Base-by-base conservation (phyloP, 2,329 filamentous ascomycete species). In the Ophiocordyceps camponoti-floridani region DNA sequence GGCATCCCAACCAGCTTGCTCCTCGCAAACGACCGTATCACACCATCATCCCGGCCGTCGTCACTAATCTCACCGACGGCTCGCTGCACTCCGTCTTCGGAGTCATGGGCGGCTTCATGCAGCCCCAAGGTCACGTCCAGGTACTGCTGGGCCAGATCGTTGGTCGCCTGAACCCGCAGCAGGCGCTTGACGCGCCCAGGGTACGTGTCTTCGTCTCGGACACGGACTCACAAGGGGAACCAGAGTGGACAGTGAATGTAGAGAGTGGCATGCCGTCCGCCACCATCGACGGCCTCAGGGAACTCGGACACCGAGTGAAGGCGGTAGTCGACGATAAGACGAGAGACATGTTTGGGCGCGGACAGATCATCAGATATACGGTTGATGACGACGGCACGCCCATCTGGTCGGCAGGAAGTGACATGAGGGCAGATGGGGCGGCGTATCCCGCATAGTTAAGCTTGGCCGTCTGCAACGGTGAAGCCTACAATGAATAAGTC, bases 71-170 rank as follows among this genome's bases (percentile, higher is more conserved):
- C 16, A 64, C 66, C 4, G 86, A 93, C 53, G 75, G 76, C 26
- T 79, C 74, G 43, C 64, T 96, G 46, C 84, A 94, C 60, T 82
- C 77, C 4, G 83, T 94, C 0, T 95, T 89, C 55, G 91, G 91
- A 44, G 89, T 96, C 48, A 96, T 96, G 91, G 91, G 91, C 44
- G 89, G 87, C 2, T 96, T 93, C 63, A 96, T 96, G 84, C 91
- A 98, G 64, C 91, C 91, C 0, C 91, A 96, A 62, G 91, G 89
- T 19, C 91, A 96, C 48, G 80, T 96, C 0, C 91, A 96, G 62
- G 87, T 94, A 0, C 65, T 98, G 10, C 69, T 96, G 2, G 94
- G 93, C 51, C 88, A 94, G 73, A 63, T 94, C 0, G 76, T 87
- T 0, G 94, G 88, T 53, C 77, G 79, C 2, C 69, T 86, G 44